These are phyloP conservation scores for Nemania sp. DNA, from an alignment of 2,329 filamentous ascomycete species.

Conservation along the genomic window DNA sequence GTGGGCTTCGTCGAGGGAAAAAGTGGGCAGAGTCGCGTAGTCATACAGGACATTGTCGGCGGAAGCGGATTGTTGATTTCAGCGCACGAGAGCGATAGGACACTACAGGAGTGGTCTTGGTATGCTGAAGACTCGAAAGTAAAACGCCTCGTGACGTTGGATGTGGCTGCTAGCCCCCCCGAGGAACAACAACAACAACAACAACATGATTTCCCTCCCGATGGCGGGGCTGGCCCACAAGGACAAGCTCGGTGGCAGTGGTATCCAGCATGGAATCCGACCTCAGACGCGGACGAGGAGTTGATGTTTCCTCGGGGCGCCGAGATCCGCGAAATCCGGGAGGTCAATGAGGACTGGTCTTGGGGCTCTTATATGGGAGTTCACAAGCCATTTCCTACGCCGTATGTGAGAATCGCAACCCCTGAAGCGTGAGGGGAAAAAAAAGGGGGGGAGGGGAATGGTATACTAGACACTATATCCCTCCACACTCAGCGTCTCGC, in stretches of 20 bases:
- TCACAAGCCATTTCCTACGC: slow-evolving; percentile 79
- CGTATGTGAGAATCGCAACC: slow-evolving; percentile 65
- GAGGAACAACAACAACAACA: slow-evolving; percentile 22
- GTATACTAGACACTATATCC: background rate
- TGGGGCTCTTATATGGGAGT: slow-evolving; percentile 83
- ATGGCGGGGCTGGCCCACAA: slow-evolving; percentile 71
- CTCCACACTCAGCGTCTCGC: background rate
- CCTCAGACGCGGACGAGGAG: slow-evolving; percentile 69
- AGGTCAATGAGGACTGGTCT: slow-evolving; percentile 90
- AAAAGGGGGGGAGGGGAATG: no score
- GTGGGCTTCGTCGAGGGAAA: slow-evolving; percentile 73
- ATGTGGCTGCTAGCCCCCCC: slow-evolving; percentile 54
- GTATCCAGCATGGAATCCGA: slow-evolving; percentile 80
- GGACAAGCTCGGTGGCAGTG: slow-evolving; percentile 75
- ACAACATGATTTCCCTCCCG: slow-evolving; percentile 64
- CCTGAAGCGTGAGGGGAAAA: background rate
- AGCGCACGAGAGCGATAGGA: slow-evolving; percentile 46
- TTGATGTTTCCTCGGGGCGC: slow-evolving; percentile 82
- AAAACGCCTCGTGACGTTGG: slow-evolving; percentile 54
- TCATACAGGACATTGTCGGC: slow-evolving; percentile 76
- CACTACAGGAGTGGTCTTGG: slow-evolving; percentile 60
- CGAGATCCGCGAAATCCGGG: slow-evolving; percentile 80
- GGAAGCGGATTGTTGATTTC: slow-evolving; percentile 71
- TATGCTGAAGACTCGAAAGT: slow-evolving; percentile 44
- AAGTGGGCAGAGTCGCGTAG: slow-evolving; percentile 68